These are phyloP conservation scores for Amaranthus palmeri DNA, from an alignment of 148 eudicot species.

Conservation along the genomic window DNA sequence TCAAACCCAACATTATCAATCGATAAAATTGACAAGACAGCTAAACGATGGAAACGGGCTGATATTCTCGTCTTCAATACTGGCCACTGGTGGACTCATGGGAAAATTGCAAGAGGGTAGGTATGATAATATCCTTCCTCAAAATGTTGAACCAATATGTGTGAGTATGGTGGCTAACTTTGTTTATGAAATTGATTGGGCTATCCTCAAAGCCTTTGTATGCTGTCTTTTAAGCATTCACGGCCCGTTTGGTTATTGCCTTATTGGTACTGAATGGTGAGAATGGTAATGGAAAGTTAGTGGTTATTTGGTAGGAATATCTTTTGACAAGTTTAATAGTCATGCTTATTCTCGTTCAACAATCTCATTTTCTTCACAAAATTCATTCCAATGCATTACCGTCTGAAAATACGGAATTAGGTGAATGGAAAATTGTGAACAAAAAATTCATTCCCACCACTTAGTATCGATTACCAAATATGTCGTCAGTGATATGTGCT, in stretches of 20 bases:
- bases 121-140: slow-evolving; percentile 25
- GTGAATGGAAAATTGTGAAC: too few relatives aligned
- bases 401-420: too few relatives aligned
- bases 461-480: too few relatives aligned
- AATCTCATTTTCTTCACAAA: too few relatives aligned
- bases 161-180: neutral
- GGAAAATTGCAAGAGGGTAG: slow-evolving; percentile 94
- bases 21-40: slow-evolving; percentile 73
- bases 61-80: slow-evolving; percentile 94
- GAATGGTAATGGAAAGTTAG: too few relatives aligned
- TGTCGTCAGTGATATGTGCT: neutral
- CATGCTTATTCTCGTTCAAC: too few relatives aligned
- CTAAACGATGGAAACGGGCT: slow-evolving; percentile 68
- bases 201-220: neutral
- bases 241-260: neutral
- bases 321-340: too few relatives aligned
- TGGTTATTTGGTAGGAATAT: too few relatives aligned
- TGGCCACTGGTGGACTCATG: slow-evolving; percentile 99
- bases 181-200: neutral
- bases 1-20: slow-evolving; percentile 82
- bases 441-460: too few relatives aligned
- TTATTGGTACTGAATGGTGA: neutral
- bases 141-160: neutral
- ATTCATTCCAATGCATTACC: too few relatives aligned
- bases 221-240: neutral